Evolutionary conservation across 768 basidiomycete genomes (phyloP).

Genomic region (Grammothele lineata): DNA sequence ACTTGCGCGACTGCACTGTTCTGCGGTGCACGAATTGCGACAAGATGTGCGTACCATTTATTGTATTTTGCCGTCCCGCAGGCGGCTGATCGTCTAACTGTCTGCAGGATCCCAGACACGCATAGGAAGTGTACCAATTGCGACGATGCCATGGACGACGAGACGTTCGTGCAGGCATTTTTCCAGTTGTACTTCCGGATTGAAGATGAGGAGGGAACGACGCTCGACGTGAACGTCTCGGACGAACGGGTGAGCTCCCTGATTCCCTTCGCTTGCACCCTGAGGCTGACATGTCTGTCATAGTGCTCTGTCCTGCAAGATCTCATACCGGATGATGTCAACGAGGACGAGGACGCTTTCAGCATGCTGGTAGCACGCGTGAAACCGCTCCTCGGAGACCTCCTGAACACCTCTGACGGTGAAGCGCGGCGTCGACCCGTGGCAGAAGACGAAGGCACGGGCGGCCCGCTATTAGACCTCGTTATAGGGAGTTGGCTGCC

Average conservation of each 20-base stretch:
- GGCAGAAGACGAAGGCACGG: not conserved
- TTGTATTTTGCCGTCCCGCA: too few relatives aligned
- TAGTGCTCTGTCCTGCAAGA: conserved; percentile 35
- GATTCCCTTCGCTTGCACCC: not conserved
- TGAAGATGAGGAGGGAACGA: conserved; percentile 42
- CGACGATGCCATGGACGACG: conserved; percentile 43
- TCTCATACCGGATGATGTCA: conserved; percentile 40
- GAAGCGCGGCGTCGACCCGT: conserved; percentile 8
- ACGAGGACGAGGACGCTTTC: conserved; percentile 35
- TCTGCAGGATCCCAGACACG: conserved; percentile 43
- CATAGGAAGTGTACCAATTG: conserved; percentile 45
- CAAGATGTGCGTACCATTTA: conserved; percentile 35
- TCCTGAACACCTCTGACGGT: conserved; percentile 36
- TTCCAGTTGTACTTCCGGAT: conserved; percentile 49
- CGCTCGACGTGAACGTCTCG: conserved; percentile 44
- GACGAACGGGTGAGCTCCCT: conserved; percentile 37
- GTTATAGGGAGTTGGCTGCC: conserved; percentile 13
- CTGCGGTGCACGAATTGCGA: conserved; percentile 52
- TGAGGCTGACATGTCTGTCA: conserved; percentile 1
- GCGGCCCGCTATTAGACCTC: conserved; percentile 9
- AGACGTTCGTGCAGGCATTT: conserved; percentile 32
- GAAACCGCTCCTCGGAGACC: conserved; percentile 42
- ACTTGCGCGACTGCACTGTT: conserved; percentile 43
- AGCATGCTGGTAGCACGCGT: conserved; percentile 37
- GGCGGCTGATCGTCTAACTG: too few relatives aligned